Evolutionary conservation across 306 rosid species (phyloP).

Genomic region (Cucurbita maxima): DNA sequence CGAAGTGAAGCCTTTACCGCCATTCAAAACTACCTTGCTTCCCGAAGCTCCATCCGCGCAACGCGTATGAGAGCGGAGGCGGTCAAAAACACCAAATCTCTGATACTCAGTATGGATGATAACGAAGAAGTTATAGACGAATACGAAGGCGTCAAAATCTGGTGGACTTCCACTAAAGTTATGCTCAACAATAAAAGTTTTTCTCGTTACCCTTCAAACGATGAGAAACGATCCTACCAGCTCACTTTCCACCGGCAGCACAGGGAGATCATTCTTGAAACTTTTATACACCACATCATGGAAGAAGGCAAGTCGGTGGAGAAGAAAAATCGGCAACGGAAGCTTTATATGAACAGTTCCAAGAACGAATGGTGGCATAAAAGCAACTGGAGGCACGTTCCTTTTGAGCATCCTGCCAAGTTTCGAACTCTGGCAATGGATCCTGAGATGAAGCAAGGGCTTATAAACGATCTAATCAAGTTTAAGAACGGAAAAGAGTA

Average conservation of each 20-base stretch:
- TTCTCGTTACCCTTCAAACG: conserved; percentile 9
- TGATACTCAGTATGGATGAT: conserved; percentile 34
- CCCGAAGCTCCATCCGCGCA: conserved; percentile 18
- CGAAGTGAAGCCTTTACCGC: conserved; percentile 22
- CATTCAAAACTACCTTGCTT: conserved; percentile 28
- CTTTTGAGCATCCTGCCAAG: conserved; percentile 42
- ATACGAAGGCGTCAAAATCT: conserved; percentile 17
- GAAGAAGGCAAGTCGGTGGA: conserved; percentile 44
- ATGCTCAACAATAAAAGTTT: background rate
- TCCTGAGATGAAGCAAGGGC: conserved; percentile 21
- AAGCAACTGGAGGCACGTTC: conserved; percentile 22
- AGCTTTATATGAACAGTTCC: conserved; percentile 55
- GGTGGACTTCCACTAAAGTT: conserved; percentile 27
- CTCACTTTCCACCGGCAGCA: conserved; percentile 49
- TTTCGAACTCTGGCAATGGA: conserved; percentile 47
- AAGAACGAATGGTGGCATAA: conserved; percentile 38
- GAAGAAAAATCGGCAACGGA: conserved; percentile 42
- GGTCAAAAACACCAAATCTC: conserved; percentile 18
- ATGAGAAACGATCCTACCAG: conserved; percentile 36
- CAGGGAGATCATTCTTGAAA: conserved; percentile 32
- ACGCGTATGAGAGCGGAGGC: conserved; percentile 35
- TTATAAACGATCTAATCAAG: conserved; percentile 25
- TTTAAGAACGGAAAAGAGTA: conserved; percentile 35
- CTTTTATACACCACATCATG: conserved; percentile 33
- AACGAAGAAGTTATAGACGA: conserved; percentile 35